phyloP scores from a whole-genome alignment of 495 filamentous ascomycete genomes.

The Trichocladium uniseriatum region DNA sequence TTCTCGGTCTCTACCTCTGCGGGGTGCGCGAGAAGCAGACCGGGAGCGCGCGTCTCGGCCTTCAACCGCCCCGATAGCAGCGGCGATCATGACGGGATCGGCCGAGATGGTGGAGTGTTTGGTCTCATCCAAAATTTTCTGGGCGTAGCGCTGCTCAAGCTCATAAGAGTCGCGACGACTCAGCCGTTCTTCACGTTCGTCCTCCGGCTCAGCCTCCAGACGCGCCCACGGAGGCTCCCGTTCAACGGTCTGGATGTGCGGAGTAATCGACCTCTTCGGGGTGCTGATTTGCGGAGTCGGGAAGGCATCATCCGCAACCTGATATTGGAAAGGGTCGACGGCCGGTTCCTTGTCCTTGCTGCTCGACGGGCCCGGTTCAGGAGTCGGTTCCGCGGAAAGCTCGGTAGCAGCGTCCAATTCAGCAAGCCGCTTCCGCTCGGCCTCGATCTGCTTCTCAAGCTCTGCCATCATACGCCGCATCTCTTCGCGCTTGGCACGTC shows the following conservation, averaged over 20 bases:
- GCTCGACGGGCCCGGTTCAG: slow-evolving; percentile 9
- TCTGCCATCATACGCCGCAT: slow-evolving; percentile 20
- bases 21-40: slow-evolving; percentile 3
- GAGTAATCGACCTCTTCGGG: slow-evolving; percentile 31
- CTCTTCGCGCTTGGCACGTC: slow-evolving; percentile 19
- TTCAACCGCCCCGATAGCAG: slow-evolving; percentile 30
- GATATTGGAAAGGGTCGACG: slow-evolving; percentile 44
- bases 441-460: slow-evolving; percentile 20
- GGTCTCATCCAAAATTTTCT: slow-evolving; percentile 24
- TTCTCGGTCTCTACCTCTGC: slow-evolving; percentile 19
- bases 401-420: slow-evolving; percentile 7
- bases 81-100: slow-evolving; percentile 27
- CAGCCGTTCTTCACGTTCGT: slow-evolving; percentile 20
- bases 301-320: slow-evolving; percentile 42
- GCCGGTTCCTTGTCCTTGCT: slow-evolving; percentile 12
- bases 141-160: slow-evolving; percentile 29
- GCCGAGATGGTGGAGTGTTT: slow-evolving; percentile 32
- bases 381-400: background rate
- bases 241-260: slow-evolving; percentile 36
- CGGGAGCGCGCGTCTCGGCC: slow-evolving; percentile 12
- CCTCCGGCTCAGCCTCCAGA: slow-evolving; percentile 5
- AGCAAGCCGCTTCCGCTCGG: slow-evolving; percentile 21
- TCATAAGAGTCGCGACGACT: slow-evolving; percentile 38
- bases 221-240: slow-evolving; percentile 30
- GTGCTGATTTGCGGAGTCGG: slow-evolving; percentile 28